phyloP scores from a whole-genome alignment of 139 green algal genomes.

The Marvania coccoides region DNA sequence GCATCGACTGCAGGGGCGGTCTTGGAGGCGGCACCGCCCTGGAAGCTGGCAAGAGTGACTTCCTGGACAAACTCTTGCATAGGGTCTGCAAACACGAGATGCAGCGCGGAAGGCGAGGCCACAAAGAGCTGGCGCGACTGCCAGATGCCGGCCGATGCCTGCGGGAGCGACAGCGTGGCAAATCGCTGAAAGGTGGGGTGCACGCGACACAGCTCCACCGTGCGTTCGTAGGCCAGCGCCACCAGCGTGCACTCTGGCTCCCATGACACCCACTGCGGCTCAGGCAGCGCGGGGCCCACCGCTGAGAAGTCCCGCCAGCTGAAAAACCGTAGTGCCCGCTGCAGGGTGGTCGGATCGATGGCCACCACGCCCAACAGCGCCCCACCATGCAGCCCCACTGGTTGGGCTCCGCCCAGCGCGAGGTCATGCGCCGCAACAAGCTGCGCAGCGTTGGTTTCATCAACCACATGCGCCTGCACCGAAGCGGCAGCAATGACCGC shows the following conservation, averaged over 20 bases:
- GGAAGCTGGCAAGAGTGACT: slow-evolving; percentile 17
- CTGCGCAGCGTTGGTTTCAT: slow-evolving; percentile 12
- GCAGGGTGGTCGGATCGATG: slow-evolving; percentile 2
- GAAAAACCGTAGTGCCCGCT: slow-evolving; percentile 22
- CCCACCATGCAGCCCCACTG: slow-evolving; percentile 25
- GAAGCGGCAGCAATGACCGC: not conserved
- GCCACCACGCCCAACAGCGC: slow-evolving; percentile 22
- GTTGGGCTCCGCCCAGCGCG: slow-evolving; percentile 9
- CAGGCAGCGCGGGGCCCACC: slow-evolving; percentile 18
- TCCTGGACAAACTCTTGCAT: slow-evolving; percentile 19
- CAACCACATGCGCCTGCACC: slow-evolving; percentile 21
- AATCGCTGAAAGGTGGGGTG: slow-evolving; percentile 35
- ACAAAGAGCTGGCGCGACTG: slow-evolving; percentile 41
- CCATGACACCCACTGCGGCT: slow-evolving; percentile 32
- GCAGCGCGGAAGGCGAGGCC: slow-evolving; percentile 18
- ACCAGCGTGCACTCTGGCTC: slow-evolving; percentile 39
- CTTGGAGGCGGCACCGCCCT: slow-evolving; percentile 10
- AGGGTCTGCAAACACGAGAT: slow-evolving; percentile 32
- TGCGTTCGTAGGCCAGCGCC: slow-evolving; percentile 35
- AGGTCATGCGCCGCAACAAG: slow-evolving; percentile 21
- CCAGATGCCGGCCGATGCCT: slow-evolving; percentile 30
- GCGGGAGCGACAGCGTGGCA: slow-evolving; percentile 22
- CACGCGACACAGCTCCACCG: slow-evolving; percentile 28
- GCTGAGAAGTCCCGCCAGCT: slow-evolving; percentile 23
- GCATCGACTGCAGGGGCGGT: not conserved